Base-by-base conservation (phyloP, 257 asterid species). In the Striga asiatica region DNA sequence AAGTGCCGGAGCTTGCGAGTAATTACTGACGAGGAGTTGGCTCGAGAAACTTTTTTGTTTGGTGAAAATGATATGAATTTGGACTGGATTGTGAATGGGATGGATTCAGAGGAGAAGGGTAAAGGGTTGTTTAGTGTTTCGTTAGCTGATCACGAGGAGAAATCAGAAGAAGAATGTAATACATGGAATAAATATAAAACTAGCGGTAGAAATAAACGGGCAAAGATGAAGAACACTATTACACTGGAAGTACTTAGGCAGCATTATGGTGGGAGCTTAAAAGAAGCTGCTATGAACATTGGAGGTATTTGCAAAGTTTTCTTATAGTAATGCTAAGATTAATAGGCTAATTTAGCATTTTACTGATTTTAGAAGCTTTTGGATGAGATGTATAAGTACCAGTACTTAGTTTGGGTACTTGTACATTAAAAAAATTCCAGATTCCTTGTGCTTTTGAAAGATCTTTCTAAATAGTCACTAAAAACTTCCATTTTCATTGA, bases 201-300 rank as follows among this genome's bases (percentile, higher is more conserved):
- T 35, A 66, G 59, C 49, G 54, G 71, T 32, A 77, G 74, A 71
- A 82, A 72, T 75, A 73, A 74, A 61, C 77, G 80, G 25, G 71
- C 84, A 5, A 85, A 78, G 69, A 58, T 71, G 5, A 92, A 85
- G 85, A 85, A 85, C 74, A 66, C 65, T 22, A 85, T 85, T 58
- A 80, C 84, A 80, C 76, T 85, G 74, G 78, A 82, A 69, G 83
- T 74, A 39, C 83, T 85, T 28, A 70, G 83, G 64, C 95, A 82
- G 54, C 67, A 82, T 51, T 85, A 82, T 61, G 73, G 89, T 37
- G 93, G 95, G 66, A 85, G 93, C 69, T 76, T 85, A 34, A 82
- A 82, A 74, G 93, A 85, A 72, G 95, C 95, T 51, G 95, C 95
- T 42, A 78, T 66, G 71, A 72, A 54, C 76, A 80, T 85, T 69